Evolutionary conservation across 495 filamentous ascomycete genomes (phyloP).

Genomic region (Lasiosphaeria ovina): DNA sequence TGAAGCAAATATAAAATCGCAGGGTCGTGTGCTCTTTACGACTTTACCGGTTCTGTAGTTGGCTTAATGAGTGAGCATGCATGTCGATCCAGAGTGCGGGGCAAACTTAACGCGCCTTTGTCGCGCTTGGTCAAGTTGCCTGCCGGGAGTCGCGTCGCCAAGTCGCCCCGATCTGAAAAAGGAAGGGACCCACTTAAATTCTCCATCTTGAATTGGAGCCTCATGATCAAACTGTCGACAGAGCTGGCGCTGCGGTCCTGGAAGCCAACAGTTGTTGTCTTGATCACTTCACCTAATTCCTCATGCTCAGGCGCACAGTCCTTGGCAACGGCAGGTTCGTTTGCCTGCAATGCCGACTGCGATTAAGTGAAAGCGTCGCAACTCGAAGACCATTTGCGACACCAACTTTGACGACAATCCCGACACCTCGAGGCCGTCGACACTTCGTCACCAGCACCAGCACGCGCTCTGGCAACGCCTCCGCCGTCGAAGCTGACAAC

Average conservation of each 20-base stretch:
- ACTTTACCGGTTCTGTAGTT: too few species aligned
- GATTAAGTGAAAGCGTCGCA: constrained; percentile 15
- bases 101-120: neutral
- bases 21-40: too few species aligned
- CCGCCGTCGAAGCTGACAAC: too few species aligned
- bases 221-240: neutral
- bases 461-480: too few species aligned
- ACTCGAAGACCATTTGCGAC: neutral
- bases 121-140: constrained; percentile 22
- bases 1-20: too few species aligned
- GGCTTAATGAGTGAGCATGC: neutral
- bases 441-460: neutral
- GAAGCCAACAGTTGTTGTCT: neutral
- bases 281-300: neutral
- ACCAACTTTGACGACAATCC: neutral
- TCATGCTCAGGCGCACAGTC: constrained; percentile 43
- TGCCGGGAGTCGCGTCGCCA: constrained; percentile 13
- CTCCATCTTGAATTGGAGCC: constrained; percentile 7
- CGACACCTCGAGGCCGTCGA: neutral
- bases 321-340: constrained; percentile 38
- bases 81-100: neutral
- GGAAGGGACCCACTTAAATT: constrained; percentile 30
- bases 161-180: neutral
- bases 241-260: neutral
- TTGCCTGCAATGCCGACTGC: constrained; percentile 50